Evolutionary conservation across 495 filamentous ascomycete genomes (phyloP).

Genomic region (Thermochaetoides thermophila): DNA sequence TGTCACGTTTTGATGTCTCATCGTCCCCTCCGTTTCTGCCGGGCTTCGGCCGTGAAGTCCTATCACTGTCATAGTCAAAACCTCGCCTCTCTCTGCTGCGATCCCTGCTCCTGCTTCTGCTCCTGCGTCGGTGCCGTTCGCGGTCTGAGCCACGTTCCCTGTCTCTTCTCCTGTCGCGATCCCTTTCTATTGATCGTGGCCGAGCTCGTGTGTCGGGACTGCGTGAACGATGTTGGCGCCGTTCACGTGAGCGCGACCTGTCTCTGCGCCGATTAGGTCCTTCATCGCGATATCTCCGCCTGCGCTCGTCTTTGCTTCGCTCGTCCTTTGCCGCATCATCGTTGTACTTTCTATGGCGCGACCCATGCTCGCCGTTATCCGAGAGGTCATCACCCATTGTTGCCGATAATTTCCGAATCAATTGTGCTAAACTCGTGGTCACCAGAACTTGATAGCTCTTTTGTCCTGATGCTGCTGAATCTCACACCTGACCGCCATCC

Average conservation of each 20-base stretch:
- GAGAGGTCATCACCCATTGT: slow-evolving; percentile 10
- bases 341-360: slow-evolving; percentile 10
- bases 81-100: slow-evolving; percentile 5
- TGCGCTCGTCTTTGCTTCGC: slow-evolving; percentile 4
- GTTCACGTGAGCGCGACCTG: slow-evolving; percentile 16
- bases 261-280: slow-evolving; percentile 11
- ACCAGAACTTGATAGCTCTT: no score
- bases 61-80: slow-evolving; percentile 3
- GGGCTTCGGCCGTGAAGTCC: slow-evolving; percentile 3
- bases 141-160: slow-evolving; percentile 5
- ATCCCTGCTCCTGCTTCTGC: slow-evolving; percentile 2
- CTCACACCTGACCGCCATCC: no score
- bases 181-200: slow-evolving; percentile 15
- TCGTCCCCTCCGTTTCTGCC: slow-evolving; percentile 5
- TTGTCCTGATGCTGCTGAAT: no score
- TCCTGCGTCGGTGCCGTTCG: slow-evolving; percentile 2
- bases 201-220: slow-evolving; percentile 19
- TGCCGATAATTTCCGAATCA: neutral
- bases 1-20: slow-evolving; percentile 7
- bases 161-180: slow-evolving; percentile 6
- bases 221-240: slow-evolving; percentile 21
- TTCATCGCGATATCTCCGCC: slow-evolving; percentile 3
- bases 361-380: slow-evolving; percentile 4
- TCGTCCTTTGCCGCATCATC: slow-evolving; percentile 1
- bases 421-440: neutral